Evolutionary conservation across 768 basidiomycete species (phyloP).

Genomic region (Phylloporus sp.): DNA sequence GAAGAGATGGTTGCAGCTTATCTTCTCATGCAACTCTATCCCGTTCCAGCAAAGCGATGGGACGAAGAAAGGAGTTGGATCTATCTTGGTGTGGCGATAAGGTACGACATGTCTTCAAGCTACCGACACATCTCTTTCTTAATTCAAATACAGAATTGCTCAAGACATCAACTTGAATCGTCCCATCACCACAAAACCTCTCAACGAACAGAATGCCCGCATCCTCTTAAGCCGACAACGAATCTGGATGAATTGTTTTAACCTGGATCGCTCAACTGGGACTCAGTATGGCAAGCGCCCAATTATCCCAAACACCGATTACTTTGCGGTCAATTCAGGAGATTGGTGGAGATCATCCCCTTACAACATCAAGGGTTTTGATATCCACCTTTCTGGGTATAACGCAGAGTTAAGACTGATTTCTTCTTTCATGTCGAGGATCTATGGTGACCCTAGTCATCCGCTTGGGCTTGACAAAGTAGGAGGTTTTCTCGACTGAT

Average conservation of each 20-base stretch:
- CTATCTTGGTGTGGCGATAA: slow-evolving; percentile 83
- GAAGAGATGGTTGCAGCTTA: slow-evolving; percentile 87
- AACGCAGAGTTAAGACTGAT: slow-evolving; percentile 70
- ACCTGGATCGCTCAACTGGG: slow-evolving; percentile 84
- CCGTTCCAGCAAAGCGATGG: slow-evolving; percentile 72
- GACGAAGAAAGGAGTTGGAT: slow-evolving; percentile 91
- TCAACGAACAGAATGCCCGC: slow-evolving; percentile 77
- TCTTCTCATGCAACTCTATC: slow-evolving; percentile 72
- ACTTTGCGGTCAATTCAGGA: slow-evolving; percentile 66
- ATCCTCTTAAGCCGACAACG: slow-evolving; percentile 89
- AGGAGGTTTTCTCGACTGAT: background rate
- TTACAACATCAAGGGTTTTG: slow-evolving; percentile 68
- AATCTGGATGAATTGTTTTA: slow-evolving; percentile 88
- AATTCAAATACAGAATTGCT: slow-evolving; percentile 57
- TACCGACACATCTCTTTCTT: background rate
- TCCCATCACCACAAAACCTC: slow-evolving; percentile 65
- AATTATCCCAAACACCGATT: slow-evolving; percentile 73
- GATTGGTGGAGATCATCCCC: slow-evolving; percentile 68
- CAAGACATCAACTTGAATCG: slow-evolving; percentile 87
- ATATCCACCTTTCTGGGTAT: slow-evolving; percentile 77
- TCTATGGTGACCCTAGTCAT: slow-evolving; percentile 70
- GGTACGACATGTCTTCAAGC: slow-evolving; percentile 39
- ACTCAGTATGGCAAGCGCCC: slow-evolving; percentile 87
- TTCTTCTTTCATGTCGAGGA: slow-evolving; percentile 53
- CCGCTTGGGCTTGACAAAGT: slow-evolving; percentile 79